phyloP scores from a whole-genome alignment of 441 rosid species.

The Pelargonium cotyledonis region DNA sequence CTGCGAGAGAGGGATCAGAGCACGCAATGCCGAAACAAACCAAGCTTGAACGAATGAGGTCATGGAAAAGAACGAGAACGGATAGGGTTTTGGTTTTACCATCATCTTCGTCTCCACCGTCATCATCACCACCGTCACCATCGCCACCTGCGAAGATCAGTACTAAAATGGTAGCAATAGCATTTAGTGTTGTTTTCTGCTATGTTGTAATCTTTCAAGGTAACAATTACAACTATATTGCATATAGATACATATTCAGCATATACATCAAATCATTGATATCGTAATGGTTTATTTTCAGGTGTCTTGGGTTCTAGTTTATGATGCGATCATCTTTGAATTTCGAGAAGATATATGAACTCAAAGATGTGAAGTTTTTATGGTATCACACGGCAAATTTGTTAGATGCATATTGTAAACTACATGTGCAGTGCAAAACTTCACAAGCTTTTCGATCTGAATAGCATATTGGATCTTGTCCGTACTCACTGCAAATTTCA shows the following conservation, averaged over 20 bases:
- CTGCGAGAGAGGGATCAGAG: conserved; percentile 28
- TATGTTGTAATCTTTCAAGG: conserved; percentile 34
- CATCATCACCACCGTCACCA: background rate
- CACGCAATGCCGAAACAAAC: conserved; percentile 22
- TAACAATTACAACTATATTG: background rate
- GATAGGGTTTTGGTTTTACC: conserved; percentile 12
- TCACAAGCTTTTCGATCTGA: too few species aligned
- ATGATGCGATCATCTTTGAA: conserved; percentile 9
- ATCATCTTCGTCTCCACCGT: conserved; percentile 14
- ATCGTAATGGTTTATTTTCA: conserved; percentile 3
- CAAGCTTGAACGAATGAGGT: conserved; percentile 20
- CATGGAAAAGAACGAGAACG: conserved; percentile 25
- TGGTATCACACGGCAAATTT: too few species aligned
- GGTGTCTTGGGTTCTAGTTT: conserved; percentile 25
- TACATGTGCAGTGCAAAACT: too few species aligned
- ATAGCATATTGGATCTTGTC: too few species aligned
- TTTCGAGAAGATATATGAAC: too few species aligned
- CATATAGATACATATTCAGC: background rate
- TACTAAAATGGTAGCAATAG: conserved; percentile 18
- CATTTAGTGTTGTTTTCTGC: conserved; percentile 29
- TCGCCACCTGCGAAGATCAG: background rate
- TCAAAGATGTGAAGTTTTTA: too few species aligned
- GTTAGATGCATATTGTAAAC: too few species aligned
- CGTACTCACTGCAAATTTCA: background rate
- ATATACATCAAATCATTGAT: background rate